A percentile compares a stretch with the other conserved stretches of the same genome.
Conservation (phyloP, 805 yeast genomes). For the Saccharomycopsis capsularis region DNA sequence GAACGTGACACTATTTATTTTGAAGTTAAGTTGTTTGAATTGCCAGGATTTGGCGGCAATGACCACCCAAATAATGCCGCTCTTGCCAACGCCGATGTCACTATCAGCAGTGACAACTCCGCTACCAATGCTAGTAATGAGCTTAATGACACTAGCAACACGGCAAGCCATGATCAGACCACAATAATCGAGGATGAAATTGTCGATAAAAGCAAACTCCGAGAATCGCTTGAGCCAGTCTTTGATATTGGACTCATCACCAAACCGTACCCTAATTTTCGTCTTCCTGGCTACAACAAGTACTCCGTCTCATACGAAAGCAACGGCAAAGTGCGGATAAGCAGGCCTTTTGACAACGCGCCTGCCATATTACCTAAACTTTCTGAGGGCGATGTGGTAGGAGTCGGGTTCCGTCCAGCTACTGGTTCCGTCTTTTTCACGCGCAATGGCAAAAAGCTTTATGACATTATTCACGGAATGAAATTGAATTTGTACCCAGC, state of each 20-base stretch:
- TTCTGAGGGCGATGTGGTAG: slow-evolving; percentile 84
- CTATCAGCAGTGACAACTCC: background rate
- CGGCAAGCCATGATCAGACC: background rate
- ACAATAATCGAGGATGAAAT: background rate
- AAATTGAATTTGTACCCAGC: slow-evolving; percentile 60
- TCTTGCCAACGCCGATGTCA: background rate
- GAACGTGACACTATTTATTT: slow-evolving; percentile 51
- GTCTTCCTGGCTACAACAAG: slow-evolving; percentile 66
- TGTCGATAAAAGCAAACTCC: slow-evolving; percentile 7
- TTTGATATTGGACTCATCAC: slow-evolving; percentile 64
- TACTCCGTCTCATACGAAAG: slow-evolving; percentile 71
- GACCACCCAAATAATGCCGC: background rate
- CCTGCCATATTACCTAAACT: slow-evolving; percentile 37
- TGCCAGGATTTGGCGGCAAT: slow-evolving; percentile 25
- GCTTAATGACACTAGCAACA: slow-evolving; percentile 1
- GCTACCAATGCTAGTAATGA: background rate
- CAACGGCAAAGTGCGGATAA: slow-evolving; percentile 61
- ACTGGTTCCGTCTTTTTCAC: slow-evolving; percentile 89
- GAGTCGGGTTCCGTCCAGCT: slow-evolving; percentile 79
- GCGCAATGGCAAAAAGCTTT: slow-evolving; percentile 83
- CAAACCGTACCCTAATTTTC: slow-evolving; percentile 66
- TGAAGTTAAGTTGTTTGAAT: slow-evolving; percentile 48
- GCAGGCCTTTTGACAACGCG: slow-evolving; percentile 46
- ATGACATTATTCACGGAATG: slow-evolving; percentile 72
- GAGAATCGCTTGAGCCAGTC: slow-evolving; percentile 33